phyloP scores from a whole-genome alignment of 495 filamentous ascomycete species.

The Lasiosphaeriaceae sp. region DNA sequence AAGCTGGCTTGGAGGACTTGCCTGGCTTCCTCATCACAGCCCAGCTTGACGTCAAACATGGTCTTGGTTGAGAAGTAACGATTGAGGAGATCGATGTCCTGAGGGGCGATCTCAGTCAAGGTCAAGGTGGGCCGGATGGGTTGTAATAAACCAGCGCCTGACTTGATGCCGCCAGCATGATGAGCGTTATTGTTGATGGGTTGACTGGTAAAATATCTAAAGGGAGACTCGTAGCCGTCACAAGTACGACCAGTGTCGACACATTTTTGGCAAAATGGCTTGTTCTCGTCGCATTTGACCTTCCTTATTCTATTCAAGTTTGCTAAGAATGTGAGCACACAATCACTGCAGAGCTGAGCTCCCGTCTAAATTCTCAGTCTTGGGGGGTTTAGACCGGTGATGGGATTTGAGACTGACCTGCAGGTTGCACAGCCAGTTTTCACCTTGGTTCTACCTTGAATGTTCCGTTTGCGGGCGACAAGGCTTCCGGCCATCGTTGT shows the following conservation, averaged over 20 bases:
- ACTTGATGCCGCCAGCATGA: neutral
- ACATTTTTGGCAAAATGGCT: conserved; percentile 28
- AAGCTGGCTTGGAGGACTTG: conserved; percentile 29
- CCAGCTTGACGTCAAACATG: conserved; percentile 11
- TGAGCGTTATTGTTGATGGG: neutral
- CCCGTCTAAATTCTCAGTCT: too few species aligned
- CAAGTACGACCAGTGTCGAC: conserved; percentile 22
- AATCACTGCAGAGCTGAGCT: too few species aligned
- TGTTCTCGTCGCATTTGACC: conserved; percentile 32
- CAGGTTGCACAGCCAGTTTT: conserved; percentile 37
- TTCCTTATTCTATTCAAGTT: conserved; percentile 24
- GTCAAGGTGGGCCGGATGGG: neutral
- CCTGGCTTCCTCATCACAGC: conserved; percentile 7
- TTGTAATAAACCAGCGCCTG: neutral
- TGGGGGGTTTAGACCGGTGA: conserved; percentile 21
- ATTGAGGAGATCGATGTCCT: conserved; percentile 12
- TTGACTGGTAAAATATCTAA: conserved; percentile 19
- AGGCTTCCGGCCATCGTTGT: conserved; percentile 27
- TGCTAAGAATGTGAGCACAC: conserved; percentile 8
- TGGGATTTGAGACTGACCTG: conserved; percentile 29
- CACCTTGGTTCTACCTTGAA: conserved; percentile 26
- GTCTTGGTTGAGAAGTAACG: conserved; percentile 12
- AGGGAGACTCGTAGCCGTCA: conserved; percentile 22
- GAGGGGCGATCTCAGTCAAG: conserved; percentile 15
- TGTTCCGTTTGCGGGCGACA: conserved; percentile 26